phyloP scores from a whole-genome alignment of 2,329 filamentous ascomycete genomes.

The Dothideomycetes sp. region DNA sequence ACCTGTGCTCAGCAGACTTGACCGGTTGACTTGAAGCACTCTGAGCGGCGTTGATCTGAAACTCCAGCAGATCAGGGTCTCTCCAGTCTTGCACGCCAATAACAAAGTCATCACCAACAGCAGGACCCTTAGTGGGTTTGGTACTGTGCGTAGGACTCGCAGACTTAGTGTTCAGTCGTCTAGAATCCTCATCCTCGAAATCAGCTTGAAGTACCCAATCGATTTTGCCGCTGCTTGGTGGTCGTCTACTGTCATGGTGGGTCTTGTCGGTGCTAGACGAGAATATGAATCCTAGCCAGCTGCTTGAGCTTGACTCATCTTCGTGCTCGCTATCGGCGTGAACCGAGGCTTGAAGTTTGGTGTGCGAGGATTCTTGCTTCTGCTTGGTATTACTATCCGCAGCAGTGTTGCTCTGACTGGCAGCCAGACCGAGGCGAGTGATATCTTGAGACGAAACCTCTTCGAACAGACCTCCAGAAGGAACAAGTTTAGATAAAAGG shows the following conservation, averaged over 20 bases:
- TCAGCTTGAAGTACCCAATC: conserved; percentile 65
- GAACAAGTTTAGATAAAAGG: conserved; percentile 77
- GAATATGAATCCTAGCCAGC: conserved; percentile 40
- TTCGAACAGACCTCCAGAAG: conserved; percentile 56
- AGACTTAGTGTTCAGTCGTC: conserved; percentile 12
- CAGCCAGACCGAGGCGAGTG: conserved; percentile 38
- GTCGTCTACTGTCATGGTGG: conserved; percentile 46
- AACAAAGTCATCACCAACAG: conserved; percentile 53
- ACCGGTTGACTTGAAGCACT: conserved; percentile 20
- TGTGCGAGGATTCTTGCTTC: conserved; percentile 14
- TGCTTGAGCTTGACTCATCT: conserved; percentile 14
- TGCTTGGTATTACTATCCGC: conserved; percentile 24
- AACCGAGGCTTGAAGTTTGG: too few species aligned
- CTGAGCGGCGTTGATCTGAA: conserved; percentile 18
- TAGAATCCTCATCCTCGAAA: conserved; percentile 44
- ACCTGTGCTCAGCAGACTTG: conserved; percentile 24
- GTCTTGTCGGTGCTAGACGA: conserved; percentile 14
- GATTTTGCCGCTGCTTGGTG: conserved; percentile 63
- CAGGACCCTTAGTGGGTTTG: conserved; percentile 22
- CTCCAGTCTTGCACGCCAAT: conserved; percentile 85
- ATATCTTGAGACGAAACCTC: conserved; percentile 53
- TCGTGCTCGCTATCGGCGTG: too few species aligned
- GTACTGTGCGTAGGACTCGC: conserved; percentile 16
- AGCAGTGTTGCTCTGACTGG: too few species aligned
- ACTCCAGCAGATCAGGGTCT: conserved; percentile 59